These are phyloP conservation scores for Nymphaea thermarum DNA, from an alignment of 164 flowering plant species.

Conservation along the genomic window DNA sequence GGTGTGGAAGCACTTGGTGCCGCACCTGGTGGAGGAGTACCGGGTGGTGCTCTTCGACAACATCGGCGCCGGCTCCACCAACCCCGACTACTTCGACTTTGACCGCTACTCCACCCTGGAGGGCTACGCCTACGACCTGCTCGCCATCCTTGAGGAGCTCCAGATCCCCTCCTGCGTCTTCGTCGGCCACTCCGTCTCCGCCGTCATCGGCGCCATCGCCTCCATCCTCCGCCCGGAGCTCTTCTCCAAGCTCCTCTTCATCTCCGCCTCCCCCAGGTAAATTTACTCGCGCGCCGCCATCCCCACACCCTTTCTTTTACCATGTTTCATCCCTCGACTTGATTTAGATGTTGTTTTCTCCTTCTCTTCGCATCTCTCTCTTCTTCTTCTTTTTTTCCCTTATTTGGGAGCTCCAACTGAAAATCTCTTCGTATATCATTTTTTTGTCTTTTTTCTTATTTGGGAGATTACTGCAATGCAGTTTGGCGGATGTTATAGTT, in stretches of 20 bases:
- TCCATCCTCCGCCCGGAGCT: slow-evolving; percentile 83
- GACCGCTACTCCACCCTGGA: slow-evolving; percentile 42
- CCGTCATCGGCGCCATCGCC: slow-evolving; percentile 58
- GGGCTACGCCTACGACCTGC: slow-evolving; percentile 43
- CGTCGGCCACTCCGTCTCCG: slow-evolving; percentile 90
- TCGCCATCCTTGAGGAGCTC: slow-evolving; percentile 54
- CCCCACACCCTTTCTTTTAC: not conserved
- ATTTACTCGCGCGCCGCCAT: not conserved
- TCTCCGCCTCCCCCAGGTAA: slow-evolving; percentile 79
- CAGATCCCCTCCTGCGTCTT: slow-evolving; percentile 46
- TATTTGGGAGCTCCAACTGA: too few species aligned
- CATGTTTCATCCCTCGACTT: not conserved
- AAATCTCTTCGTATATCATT: too few species aligned
- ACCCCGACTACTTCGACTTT: slow-evolving; percentile 58
- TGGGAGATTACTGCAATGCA: too few species aligned
- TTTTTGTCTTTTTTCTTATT: too few species aligned
- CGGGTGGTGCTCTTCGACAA: slow-evolving; percentile 39
- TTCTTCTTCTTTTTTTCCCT: too few species aligned
- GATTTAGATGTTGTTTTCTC: not conserved
- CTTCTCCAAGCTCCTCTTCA: slow-evolving; percentile 62
- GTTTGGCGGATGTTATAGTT: too few species aligned
- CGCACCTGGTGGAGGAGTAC: slow-evolving; percentile 27
- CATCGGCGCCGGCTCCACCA: slow-evolving; percentile 52
- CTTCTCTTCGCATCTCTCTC: too few species aligned
- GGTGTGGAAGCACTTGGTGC: slow-evolving; percentile 43